Conservation (phyloP, 805 yeast species). For the Grigorovia yakushimaensis region DNA sequence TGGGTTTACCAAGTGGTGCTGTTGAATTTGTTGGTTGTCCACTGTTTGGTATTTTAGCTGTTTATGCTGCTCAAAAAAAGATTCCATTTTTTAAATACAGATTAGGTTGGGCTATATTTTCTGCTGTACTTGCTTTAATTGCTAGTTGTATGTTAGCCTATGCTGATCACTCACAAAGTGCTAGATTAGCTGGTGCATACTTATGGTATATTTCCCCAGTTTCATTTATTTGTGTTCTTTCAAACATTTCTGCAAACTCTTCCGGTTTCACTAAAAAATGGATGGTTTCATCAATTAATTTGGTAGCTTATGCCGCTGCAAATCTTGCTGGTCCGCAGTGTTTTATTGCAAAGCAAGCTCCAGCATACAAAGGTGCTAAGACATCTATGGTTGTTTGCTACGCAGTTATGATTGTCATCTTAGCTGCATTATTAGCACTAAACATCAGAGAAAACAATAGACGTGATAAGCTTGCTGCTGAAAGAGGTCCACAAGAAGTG, state of each 20-base stretch:
- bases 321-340: slow-evolving; percentile 68
- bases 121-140: slow-evolving; percentile 24
- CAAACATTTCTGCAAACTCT: slow-evolving; percentile 38
- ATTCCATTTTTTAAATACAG: slow-evolving; percentile 15
- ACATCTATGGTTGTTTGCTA: slow-evolving; percentile 42
- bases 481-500: slow-evolving; percentile 29
- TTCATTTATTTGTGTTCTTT: slow-evolving; percentile 28
- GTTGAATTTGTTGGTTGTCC: slow-evolving; percentile 32
- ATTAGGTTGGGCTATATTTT: slow-evolving; percentile 27
- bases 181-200: slow-evolving; percentile 31
- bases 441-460: slow-evolving; percentile 33
- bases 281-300: slow-evolving; percentile 45
- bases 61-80: slow-evolving; percentile 13
- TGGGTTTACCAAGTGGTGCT: slow-evolving; percentile 39
- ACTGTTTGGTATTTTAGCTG: slow-evolving; percentile 22
- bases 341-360: slow-evolving; percentile 48
- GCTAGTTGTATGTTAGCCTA: slow-evolving; percentile 38
- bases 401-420: slow-evolving; percentile 30
- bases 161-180: slow-evolving; percentile 25
- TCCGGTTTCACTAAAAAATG: slow-evolving; percentile 72
- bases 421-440: slow-evolving; percentile 22
- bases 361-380: slow-evolving; percentile 48
- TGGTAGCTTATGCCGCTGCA: slow-evolving; percentile 65
- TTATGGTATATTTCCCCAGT: slow-evolving; percentile 31
- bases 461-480: slow-evolving; percentile 28